Base-by-base conservation (phyloP, 129 eudicot genomes). In the Saussurea involucrata region DNA sequence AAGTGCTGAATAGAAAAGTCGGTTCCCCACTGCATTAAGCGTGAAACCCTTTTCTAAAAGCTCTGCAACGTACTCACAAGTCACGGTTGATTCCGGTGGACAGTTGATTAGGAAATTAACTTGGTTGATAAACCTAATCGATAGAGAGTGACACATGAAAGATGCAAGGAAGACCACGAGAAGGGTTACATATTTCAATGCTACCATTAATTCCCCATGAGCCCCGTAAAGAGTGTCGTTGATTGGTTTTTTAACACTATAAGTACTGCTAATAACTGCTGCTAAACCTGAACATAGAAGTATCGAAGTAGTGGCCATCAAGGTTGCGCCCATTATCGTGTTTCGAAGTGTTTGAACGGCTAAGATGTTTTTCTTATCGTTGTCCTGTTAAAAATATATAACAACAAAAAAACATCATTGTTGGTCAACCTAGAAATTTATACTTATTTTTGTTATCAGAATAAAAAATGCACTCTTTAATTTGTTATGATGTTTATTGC, bases 231-330 rank as follows among this genome's bases (percentile, higher is more conserved):
- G 71, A 28, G 96, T 24, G 81, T 95, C 96, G 36, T 90, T 86
- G 10, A 95, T 85, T 4, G 97, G 96, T 66, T 88, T 89, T 27
- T 95, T 95, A 40, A 95, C 88, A 77, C 97, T 95, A 79, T 95
- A 95, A 0, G 98, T 95, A 82, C 98, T 95, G 70, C 98, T 95
- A 18, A 95, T 82, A 18, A 95, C 87, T 0, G 97, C 98, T 11
- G 98, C 98, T 8, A 94, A 68, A 60, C 92, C 97, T 1, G 90
- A 86, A 74, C 93, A 87, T 31, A 94, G 86, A 58, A 91, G 91
- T 85, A 94, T 91, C 0, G 98, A 91, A 28, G 97, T 94, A 0
- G 98, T 91, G 64, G 98, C 98, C 97, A 94, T 87, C 10, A 94
- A 69, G 17, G 98, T 94, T 84, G 97, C 82, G 60, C 93, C 97